Evolutionary conservation across 176 grass and related monocot species (phyloP).

Genomic region (Phoenix dactylifera): DNA sequence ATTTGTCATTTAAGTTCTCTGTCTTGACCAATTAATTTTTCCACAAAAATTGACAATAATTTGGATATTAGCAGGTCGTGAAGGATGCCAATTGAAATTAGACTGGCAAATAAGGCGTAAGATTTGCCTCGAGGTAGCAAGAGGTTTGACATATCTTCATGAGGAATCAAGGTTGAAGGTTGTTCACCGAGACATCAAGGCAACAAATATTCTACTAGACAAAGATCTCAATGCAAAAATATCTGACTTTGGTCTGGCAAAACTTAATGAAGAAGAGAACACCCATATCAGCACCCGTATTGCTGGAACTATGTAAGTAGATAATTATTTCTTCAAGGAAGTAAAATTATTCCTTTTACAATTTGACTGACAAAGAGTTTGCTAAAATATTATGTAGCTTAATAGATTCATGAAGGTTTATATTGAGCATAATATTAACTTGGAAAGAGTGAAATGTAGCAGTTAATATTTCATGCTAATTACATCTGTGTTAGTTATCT

Average conservation of each 20-base stretch:
- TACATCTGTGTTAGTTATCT: no score
- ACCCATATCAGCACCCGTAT: slow-evolving; percentile 61
- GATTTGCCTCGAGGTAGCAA: slow-evolving; percentile 71
- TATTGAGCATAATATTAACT: no score
- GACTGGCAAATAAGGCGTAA: slow-evolving; percentile 57
- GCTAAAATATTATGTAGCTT: no score
- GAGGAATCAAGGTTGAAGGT: slow-evolving; percentile 83
- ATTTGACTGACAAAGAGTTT: no score
- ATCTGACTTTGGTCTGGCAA: slow-evolving; percentile 87
- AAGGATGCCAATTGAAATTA: slow-evolving; percentile 46
- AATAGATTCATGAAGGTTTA: no score
- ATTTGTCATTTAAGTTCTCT: not conserved
- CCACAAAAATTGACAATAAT: not conserved
- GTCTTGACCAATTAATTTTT: no score
- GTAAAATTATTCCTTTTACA: no score
- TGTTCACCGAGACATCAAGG: slow-evolving; percentile 86
- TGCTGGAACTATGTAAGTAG: slow-evolving; percentile 77
- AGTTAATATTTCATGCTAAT: no score
- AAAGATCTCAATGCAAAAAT: slow-evolving; percentile 77
- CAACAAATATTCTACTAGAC: slow-evolving; percentile 82
- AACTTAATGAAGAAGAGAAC: slow-evolving; percentile 57
- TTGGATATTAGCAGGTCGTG: slow-evolving; percentile 24
- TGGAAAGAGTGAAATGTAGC: no score
- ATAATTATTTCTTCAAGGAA: no score
- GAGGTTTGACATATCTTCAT: slow-evolving; percentile 71